A percentile compares a stretch with the other conserved stretches of the same genome.
phyloP scores from a whole-genome alignment of 192 early-diverging fungal genomes.

The Backusella tarrabulga region DNA sequence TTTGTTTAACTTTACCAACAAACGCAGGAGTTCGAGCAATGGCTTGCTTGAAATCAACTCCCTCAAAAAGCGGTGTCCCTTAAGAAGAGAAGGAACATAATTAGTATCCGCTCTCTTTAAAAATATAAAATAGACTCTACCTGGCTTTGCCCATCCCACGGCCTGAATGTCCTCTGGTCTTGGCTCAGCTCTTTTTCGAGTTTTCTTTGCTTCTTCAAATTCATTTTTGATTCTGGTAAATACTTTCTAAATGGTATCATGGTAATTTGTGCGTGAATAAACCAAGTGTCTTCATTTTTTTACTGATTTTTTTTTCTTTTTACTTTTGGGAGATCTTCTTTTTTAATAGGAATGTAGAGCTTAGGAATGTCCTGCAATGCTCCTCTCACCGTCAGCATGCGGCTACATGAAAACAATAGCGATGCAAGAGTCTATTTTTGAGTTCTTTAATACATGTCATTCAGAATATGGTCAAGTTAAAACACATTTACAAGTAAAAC shows the following conservation, averaged over 20 bases:
- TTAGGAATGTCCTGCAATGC: slow-evolving; percentile 55
- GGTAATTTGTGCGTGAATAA: background rate
- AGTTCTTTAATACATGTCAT: background rate
- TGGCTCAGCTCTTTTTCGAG: slow-evolving; percentile 43
- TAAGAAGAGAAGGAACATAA: background rate
- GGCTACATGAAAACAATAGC: slow-evolving; percentile 48
- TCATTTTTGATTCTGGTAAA: slow-evolving; percentile 42
- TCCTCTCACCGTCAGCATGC: slow-evolving; percentile 44
- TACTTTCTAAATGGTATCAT: slow-evolving; percentile 34
- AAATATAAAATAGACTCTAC: slow-evolving; percentile 20
- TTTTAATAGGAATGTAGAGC: slow-evolving; percentile 44
- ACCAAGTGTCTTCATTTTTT: background rate
- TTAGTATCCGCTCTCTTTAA: background rate
- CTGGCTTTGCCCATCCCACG: slow-evolving; percentile 54
- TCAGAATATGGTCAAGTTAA: background rate
- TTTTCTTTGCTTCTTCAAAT: slow-evolving; percentile 36
- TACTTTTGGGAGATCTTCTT: slow-evolving; percentile 51
- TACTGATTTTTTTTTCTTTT: background rate
- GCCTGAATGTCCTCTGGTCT: slow-evolving; percentile 41
- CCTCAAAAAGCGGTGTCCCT: slow-evolving; percentile 36
- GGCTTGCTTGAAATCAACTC: slow-evolving; percentile 52
- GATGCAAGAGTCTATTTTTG: slow-evolving; percentile 43
- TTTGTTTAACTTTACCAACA: slow-evolving; percentile 39
- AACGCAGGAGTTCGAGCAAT: slow-evolving; percentile 54
- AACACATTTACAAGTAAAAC: slow-evolving; percentile 38